Evolutionary conservation across 441 rosid species (phyloP), one percentile per base, ranked within the genome.

Genomic region (Eruca vesicaria): DNA sequence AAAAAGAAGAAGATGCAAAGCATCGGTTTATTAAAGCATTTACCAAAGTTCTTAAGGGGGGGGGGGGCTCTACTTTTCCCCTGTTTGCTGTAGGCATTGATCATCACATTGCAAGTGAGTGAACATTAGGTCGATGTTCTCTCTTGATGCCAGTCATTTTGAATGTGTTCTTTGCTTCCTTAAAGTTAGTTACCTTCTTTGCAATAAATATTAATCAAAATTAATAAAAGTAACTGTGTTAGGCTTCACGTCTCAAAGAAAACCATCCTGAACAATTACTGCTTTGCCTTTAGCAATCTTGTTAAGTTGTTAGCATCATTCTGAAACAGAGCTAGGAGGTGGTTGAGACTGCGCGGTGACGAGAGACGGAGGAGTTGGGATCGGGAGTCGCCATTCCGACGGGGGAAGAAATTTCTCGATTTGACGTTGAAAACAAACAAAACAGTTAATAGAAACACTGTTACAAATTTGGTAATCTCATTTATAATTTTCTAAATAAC

Each of bases 1-100:
- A 23, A 23, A 23, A 23, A 23, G 26, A 23, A 23, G 26, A 23
- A 23, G 3, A 23, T 23, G 26, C 26, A 23, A 23, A 23, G 26
- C n/a, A n/a, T n/a, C n/a, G n/a, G n/a, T n/a, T n/a, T n/a, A n/a
- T n/a, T n/a, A n/a, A n/a, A n/a, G n/a, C 26, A 23, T 23, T 23
- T 23, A 23, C 26, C 26, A 23, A 23, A 23, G 26, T 23, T 23
- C 26, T 23, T 23, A 23, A 23, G 4, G 26, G n/a, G n/a, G n/a
- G n/a, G n/a, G n/a, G n/a, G 12, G 99, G 99, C 36, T 72, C 70
- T 59, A 88, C 61, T 64, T 26, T 57, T 26, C 33, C 18, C 2
- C 4, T 57, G 62, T 23, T 21, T 55, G 32, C 31, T 10, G 9
- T 55, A 12, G 16, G 31, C 60, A 21, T 20, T 53, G 59, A 53